Evolutionary conservation across 2,329 filamentous ascomycete species (phyloP), one percentile per base, ranked within the genome.

Genomic region (Paecilomyces sp.): DNA sequence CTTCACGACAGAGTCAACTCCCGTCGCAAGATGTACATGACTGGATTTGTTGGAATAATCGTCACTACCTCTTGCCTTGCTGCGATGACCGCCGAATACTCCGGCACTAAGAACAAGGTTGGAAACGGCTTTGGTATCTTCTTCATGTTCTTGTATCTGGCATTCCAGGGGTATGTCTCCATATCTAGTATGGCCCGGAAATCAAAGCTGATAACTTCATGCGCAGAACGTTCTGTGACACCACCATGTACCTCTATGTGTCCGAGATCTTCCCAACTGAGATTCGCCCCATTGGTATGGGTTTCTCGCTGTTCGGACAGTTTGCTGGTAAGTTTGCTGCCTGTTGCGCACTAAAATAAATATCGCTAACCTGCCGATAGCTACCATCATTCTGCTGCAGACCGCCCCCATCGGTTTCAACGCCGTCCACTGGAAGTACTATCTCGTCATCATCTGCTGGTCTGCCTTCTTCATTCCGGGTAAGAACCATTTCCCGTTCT

Each of bases 211-310:
- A 68, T 34, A 33, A 7, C 18, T 4, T 18, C 41, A 34, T 30
- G 8, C 12, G 24, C 28, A 78, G 76, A 8, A 78, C 74, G 34
- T 79, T 72, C 64, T 73, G 79, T 50, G 79, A 81, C 60, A 79
- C 79, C 1, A 79, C 74, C 15, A 78, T 79, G 67, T 81, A 79
- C 60, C 69, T 79, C 24, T 79, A 79, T 58, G 71, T 78, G 31
- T 72, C 73, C 2, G 77, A 80, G 66, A 80, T 80, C 18, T 79
- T 78, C 66, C 78, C 79, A 0, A 82, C 79, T 0, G 78, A 82
- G 57, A 80, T 82, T 30, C 74, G 81, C 1, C 75, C 80, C 0
- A 82, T 81, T 33, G 80, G 80, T 8, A 81, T 82, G 72, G 80
- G 78, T 0, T 80, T 82, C 66, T 80, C 77, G 0, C 62, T 83